Evolutionary conservation across 805 yeast species (phyloP), one percentile per base, ranked within the genome.

Genomic region (Metschnikowia baotianmanensis): DNA sequence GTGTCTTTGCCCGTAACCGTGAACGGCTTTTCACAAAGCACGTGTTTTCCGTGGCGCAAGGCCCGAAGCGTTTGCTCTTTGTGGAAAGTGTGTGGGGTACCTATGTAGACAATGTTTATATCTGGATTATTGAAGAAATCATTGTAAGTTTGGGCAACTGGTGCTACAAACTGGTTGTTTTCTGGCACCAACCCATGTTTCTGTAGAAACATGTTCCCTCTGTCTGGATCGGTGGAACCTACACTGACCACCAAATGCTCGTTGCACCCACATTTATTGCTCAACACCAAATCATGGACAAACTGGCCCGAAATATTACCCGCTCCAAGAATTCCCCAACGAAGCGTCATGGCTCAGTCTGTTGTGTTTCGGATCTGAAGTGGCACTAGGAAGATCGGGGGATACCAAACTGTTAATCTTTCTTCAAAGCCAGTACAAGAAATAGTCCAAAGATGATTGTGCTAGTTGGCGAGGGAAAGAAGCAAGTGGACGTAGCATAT

Each of bases 11-110:
- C 59, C 45, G 75, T 77, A 36, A 78, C 67, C 2, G 78, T 70
- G 48, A 76, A 59, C 6, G 82, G 78, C 53, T 78, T 78, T 45
- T 78, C 83, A 51, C 78, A 72, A 34, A 78, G 59, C 16, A 77
- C 78, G 52, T 76, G 74, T 45, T 74, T 72, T 17, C 70, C 75
- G 31, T 67, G 61, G 15, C 62, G 53, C 38, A 77, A 58, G 7
- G 78, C 74, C 32, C 56, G 47, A 37, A 67, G 53, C 6, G 70
- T 71, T 43, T 69, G 72, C 31, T 71, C 73, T 38, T 69, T 65
- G 55, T 78, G 83, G 50, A 67, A 61, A 12, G 67, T 59, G 59
- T 78, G 82, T 3, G 82, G 82, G 8, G 78, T 65, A 3, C 80
- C 82, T 27, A 78, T 61, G 50, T 78, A 78, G 28, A 78, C 65